Base-by-base conservation (phyloP, 345 rosid species). In the Microthlaspi erraticum region DNA sequence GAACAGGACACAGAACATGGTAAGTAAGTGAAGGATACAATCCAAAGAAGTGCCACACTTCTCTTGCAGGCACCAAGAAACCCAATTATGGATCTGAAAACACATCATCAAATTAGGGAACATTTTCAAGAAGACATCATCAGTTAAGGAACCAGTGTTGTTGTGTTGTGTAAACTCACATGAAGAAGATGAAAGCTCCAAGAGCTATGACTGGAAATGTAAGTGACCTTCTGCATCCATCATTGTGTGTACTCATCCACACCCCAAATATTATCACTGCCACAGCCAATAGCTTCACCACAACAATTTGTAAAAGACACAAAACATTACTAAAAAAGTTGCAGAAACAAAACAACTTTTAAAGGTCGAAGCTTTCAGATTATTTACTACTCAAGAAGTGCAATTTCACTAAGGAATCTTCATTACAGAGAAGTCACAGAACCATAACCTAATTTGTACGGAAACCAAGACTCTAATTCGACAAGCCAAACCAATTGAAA, bases 201-300 rank as follows among this genome's bases (percentile, higher is more conserved):
- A 93, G 91, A 54, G 89, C 92, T 60, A 93, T 66, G 46, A 90
- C 90, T 26, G 98, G 97, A 60, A 87, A 87, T 37, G 97, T 85
- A 9, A 93, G 91, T 64, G 97, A 84, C 71, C 83, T 88, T 72
- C 92, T 68, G 69, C 98, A 93, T 60, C 82, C 82, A 77, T 93
- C 98, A 45, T 87, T 82, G 68, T 88, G 96, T 66, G 92, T 83
- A 84, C 96, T 88, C 96, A 93, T 87, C 98, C 97, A 93, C 58
- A 90, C 92, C 58, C 97, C 98, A 70, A 86, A 90, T 42, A 87
- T 80, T 44, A 88, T 71, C 36, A 93, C 83, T 73, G 83, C 84
- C 64, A 86, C 77, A 33, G 96, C 90, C 80, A 91, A 71, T 52
- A 93, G 83, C 98, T 93, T 82, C 88, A 79, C 56, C 61, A 75